Base-by-base conservation (phyloP, 129 eudicot species). In the Tanacetum coccineum region DNA sequence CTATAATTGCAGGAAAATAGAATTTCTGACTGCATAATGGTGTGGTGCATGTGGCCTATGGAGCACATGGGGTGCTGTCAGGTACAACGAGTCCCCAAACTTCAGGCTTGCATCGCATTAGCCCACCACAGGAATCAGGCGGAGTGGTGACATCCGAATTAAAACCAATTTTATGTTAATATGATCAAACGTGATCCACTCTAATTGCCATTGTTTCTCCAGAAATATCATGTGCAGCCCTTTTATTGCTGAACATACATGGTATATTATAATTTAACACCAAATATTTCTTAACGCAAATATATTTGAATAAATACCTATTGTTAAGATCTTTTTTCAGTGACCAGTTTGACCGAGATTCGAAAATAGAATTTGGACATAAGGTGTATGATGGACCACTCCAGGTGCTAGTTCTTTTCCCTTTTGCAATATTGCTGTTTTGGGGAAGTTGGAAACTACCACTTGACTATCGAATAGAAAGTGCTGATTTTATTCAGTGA, bases 101-200 rank as follows among this genome's bases (percentile, higher is more conserved):
- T 64, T 66, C 70, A 11, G 51, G 49, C 49, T 28, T 52, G 19
- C 9, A 12, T 13, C 39, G 2, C 53, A 36, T 14, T 10, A 13
- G 28, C 66, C 55, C 46, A 20, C 74, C 66, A 56, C 65, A 40
- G n/a, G 13, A n/a, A 22, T 44, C 64, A 40, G 42, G 44, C 42
- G 17, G 15, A 40, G 45, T 69, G 55, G 63, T 22, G 73, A n/a
- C 66, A 42, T 15, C 56, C 0, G 26, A 44, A 56, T 20, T 12
- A 57, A 42, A 69, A 44, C 64, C 26, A 19, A 56, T 32, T 40
- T 4, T 8, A 19, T 55, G 64, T 14, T 68, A 56, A 9, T 22
- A 26, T 22, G 45, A 54, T 68, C 40, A 19, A 30, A 21, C n/a
- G 20, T 19, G 62, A 67, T 67, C 21, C 56, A 46, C 42, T 46